A percentile compares a stretch with the other conserved stretches of the same genome.
These are phyloP conservation scores for Neurospora pannonica DNA, from an alignment of 495 filamentous ascomycete species.

Conservation along the genomic window DNA sequence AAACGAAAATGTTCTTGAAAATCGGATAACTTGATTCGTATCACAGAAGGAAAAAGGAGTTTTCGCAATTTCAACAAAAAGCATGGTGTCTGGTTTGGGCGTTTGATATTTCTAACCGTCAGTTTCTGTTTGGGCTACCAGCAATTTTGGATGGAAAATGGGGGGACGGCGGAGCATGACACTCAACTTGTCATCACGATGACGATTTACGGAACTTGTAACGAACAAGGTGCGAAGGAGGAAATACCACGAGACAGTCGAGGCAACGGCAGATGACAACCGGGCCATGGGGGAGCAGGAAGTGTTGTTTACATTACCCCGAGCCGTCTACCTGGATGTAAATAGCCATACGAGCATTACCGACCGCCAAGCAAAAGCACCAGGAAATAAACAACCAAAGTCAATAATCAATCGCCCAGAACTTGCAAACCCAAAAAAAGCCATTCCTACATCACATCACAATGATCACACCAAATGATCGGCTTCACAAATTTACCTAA, in stretches of 20 bases:
- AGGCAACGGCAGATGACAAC: background rate
- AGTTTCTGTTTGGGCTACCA: background rate
- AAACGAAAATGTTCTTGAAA: background rate
- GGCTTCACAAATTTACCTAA: background rate
- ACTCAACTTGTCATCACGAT: background rate
- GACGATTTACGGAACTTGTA: background rate
- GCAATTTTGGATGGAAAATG: background rate
- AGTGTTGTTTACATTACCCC: background rate
- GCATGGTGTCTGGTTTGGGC: background rate
- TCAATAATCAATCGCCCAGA: background rate
- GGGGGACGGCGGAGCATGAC: background rate
- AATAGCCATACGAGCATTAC: background rate
- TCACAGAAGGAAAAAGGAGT: background rate
- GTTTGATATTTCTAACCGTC: background rate
- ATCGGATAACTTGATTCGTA: background rate
- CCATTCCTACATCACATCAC: too few relatives aligned
- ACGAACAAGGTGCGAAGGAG: background rate
- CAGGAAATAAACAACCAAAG: background rate
- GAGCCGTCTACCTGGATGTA: background rate
- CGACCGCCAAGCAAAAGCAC: background rate
- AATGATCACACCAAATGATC: too few relatives aligned
- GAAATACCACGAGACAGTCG: background rate
- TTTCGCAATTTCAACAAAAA: background rate
- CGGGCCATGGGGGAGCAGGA: background rate
- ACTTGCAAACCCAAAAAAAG: too few relatives aligned